Percentiles rank a stretch among this genome's conserved stretches.
Conservation (phyloP, 83 land plant genomes). For the Diphasiastrum complanatum region DNA sequence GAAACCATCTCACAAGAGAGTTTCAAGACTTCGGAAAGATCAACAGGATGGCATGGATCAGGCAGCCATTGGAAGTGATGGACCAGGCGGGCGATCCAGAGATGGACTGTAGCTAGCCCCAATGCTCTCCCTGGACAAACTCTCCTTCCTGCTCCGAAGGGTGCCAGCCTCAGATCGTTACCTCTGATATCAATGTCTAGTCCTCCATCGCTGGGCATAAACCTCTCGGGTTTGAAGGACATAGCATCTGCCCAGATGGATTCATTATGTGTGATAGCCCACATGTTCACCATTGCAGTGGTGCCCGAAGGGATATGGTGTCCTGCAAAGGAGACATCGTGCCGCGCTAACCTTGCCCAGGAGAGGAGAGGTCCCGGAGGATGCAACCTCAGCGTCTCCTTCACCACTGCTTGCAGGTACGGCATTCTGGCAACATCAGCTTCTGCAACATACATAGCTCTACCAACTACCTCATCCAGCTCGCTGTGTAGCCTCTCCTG, state of each 20-base stretch:
- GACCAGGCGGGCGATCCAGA: slow-evolving; percentile 21
- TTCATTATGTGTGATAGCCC: slow-evolving; percentile 27
- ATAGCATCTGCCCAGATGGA: slow-evolving; percentile 14
- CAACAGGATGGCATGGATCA: not conserved
- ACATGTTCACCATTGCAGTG: slow-evolving; percentile 21
- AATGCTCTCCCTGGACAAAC: slow-evolving; percentile 28
- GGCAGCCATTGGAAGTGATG: slow-evolving; percentile 26
- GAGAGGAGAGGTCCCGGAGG: slow-evolving; percentile 29
- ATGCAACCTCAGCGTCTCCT: slow-evolving; percentile 34
- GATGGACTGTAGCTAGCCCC: slow-evolving; percentile 9
- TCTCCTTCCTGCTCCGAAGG: slow-evolving; percentile 40
- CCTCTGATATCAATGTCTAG: slow-evolving; percentile 29
- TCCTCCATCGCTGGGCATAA: slow-evolving; percentile 7
- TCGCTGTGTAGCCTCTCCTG: slow-evolving; percentile 19
- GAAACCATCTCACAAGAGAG: not conserved
- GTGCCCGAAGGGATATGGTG: slow-evolving; percentile 23
- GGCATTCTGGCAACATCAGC: slow-evolving; percentile 17
- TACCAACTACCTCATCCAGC: slow-evolving; percentile 16
- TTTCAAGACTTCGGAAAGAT: not conserved
- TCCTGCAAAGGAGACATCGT: slow-evolving; percentile 23
- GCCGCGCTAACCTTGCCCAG: not conserved
- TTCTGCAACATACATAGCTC: slow-evolving; percentile 11
- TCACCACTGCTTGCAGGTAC: slow-evolving; percentile 32
- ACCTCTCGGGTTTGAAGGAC: slow-evolving; percentile 35
- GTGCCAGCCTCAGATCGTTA: slow-evolving; percentile 22